Evolutionary conservation across 441 rosid genomes (phyloP), one percentile per base, ranked within the genome.

Genomic region (Adansonia rubrostipa): DNA sequence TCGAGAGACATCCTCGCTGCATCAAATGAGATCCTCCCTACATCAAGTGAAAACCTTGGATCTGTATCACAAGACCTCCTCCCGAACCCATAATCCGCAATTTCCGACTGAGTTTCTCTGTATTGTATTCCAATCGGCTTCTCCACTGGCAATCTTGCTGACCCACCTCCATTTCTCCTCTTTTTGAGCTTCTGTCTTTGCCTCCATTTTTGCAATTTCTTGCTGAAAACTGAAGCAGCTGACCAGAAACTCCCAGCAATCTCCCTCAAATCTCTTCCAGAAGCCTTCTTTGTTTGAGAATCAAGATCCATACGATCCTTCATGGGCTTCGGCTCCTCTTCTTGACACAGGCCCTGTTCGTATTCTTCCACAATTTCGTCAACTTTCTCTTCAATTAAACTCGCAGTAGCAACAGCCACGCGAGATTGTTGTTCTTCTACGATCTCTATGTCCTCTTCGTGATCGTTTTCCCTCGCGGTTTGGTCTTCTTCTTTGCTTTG

Each of bases 51-150:
- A 87, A 96, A 96, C 78, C 99, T 84, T 15, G 99, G 99, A 83
- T 96, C 99, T 47, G 98, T 96, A 63, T 94, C 99, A 73, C 99
- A 96, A 40, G 99, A 96, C 77, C 98, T 88, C 76, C 99, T 81
- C 15, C 98, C 98, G 50, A 88, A 96, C 53, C 97, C 98, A 60
- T 96, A 96, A 82, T 94, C 99, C 5, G 98, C 99, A 61, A 96
- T 92, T 84, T 96, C 98, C 48, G 99, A 96, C 87, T 94, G 99
- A 1, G 99, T 94, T 76, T 96, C 99, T 17, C 97, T 81, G 78
- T 86, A 93, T 81, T 92, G 98, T 75, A 94, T 86, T n/a, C 98
- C 93, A 24, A 91, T 93, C 20, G 98, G 98, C 84, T 96, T 96
- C 89, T 93, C 99, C 77, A 92, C 96, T 15, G 98, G 96, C 86